Evolutionary conservation across 805 yeast species (phyloP).

Genomic region (Pichia heedii): DNA sequence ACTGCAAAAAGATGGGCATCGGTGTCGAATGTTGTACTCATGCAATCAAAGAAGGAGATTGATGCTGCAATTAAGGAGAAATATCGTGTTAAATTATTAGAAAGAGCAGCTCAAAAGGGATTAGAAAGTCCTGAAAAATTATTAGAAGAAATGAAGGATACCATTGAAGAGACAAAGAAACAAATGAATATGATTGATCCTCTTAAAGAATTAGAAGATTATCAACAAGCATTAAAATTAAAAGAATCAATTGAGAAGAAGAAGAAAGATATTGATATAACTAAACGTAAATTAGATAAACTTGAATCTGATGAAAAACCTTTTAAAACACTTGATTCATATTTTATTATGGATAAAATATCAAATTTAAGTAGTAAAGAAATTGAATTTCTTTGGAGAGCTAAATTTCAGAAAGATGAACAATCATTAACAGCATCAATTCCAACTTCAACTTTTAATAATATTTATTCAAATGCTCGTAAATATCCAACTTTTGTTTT

Average conservation of each 20-base stretch:
- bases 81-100: conserved; percentile 34
- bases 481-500: conserved; percentile 77
- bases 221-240: conserved; percentile 20
- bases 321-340: conserved; percentile 65
- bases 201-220: conserved; percentile 52
- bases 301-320: conserved; percentile 32
- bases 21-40: conserved; percentile 20
- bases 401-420: conserved; percentile 61
- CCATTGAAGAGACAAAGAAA: conserved; percentile 45
- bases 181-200: conserved; percentile 62
- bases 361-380: conserved; percentile 47
- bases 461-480: conserved; percentile 56
- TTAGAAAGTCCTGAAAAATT: conserved; percentile 47
- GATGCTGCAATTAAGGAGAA: conserved; percentile 28
- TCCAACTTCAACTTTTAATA: conserved; percentile 48
- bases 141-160: conserved; percentile 51
- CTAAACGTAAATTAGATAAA: conserved; percentile 27
- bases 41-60: conserved; percentile 21
- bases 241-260: conserved; percentile 11
- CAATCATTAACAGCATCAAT: conserved; percentile 59
- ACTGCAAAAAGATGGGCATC: conserved; percentile 13
- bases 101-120: conserved; percentile 34
- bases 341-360: conserved; percentile 60
- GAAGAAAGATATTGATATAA: conserved; percentile 16
- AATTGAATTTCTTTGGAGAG: conserved; percentile 80